Conservation (phyloP, 2,329 filamentous ascomycete species). For the Sclerotinia trifoliorum region DNA sequence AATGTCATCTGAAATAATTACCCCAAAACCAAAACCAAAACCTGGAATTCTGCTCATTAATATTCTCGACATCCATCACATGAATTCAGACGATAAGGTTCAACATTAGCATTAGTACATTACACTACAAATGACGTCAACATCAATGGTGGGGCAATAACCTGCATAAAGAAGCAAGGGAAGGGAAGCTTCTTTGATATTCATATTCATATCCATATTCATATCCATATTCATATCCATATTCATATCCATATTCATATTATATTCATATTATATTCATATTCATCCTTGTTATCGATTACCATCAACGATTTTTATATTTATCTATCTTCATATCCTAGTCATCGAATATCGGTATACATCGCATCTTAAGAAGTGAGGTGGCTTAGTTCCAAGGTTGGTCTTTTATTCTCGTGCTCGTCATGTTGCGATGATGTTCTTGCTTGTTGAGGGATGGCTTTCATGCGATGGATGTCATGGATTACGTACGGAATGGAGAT, state of each 20-base stretch:
- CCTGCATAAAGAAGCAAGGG: neutral
- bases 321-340: constrained; percentile 1
- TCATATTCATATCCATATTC: neutral
- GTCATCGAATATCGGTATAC: neutral
- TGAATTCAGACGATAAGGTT: neutral
- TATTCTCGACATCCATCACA: too few species aligned
- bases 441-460: neutral
- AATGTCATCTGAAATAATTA: neutral
- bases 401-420: neutral
- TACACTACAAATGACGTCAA: neutral
- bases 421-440: neutral
- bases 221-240: too few species aligned
- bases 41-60: neutral
- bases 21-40: neutral
- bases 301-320: neutral
- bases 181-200: neutral
- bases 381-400: neutral
- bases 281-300: neutral
- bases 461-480: neutral
- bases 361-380: neutral
- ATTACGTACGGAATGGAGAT: neutral
- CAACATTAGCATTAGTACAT: too few species aligned
- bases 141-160: neutral
- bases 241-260: too few species aligned
- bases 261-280: neutral